Evolutionary conservation across 768 basidiomycete genomes (phyloP), one percentile per base, ranked within the genome.

Genomic region (Amyloporia xantha): DNA sequence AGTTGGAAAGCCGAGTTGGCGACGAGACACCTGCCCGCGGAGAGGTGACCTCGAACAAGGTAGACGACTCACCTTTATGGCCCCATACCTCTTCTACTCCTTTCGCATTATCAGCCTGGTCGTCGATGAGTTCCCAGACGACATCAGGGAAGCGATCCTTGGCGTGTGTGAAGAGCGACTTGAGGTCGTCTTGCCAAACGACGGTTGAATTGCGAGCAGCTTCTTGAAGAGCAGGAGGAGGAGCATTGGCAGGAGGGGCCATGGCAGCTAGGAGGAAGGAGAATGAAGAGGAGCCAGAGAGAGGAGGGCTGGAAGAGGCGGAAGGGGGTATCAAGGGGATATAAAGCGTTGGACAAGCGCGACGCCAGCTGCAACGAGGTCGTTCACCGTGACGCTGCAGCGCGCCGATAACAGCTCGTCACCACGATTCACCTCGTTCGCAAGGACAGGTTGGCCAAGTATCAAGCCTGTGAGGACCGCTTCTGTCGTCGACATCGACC

Each of bases 121-220:
- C 79, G 33, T 59, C 69, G 0, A 62, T 63, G 17, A 84, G 72
- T 63, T 84, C 81, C 94, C 95, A 98, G n/a, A 91, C 82, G 44
- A 98, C 92, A 69, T 98, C 95, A n/a, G 89, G 86, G 61, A 93
- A 98, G 49, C 91, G 76, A 53, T 94, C 89, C 66, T 87, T 87
- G n/a, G 92, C 86, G 46, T 82, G 74, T 54, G 76, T 75, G 66
- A 91, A 94, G 35, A 97, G 77, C 5, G 73, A 60, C 49, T 81
- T 76, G 3, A 97, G 76, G 69, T 97, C 84, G n/a, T 65, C 63
- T 58, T 90, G 85, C 94, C 94, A 97, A 15, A 71, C 67, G 4
- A 69, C 59, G 0, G 86, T 90, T 1, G 89, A 90, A 49, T 75
- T 71, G 53, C 72, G 71, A 23, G 81, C 79, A 6, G 86, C 82